phyloP scores from a whole-genome alignment of 1,139 yeast genomes.

The Debaryomyces sp. region DNA sequence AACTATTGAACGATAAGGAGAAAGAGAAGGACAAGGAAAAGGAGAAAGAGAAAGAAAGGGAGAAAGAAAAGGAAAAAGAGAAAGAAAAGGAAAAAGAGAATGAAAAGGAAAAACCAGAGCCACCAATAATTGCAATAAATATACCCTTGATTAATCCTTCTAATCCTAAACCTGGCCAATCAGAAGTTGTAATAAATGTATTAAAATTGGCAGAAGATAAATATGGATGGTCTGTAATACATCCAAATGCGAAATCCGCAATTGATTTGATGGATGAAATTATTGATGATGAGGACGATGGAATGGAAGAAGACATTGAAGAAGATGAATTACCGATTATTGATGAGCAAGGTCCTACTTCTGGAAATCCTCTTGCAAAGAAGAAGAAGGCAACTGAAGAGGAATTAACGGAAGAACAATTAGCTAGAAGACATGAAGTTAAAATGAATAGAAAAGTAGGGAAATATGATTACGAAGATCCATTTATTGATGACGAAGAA shows the following conservation, averaged over 20 bases:
- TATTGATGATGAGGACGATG: slow-evolving; percentile 63
- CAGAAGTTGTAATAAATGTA: slow-evolving; percentile 79
- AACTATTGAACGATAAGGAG: slow-evolving; percentile 9
- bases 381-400: slow-evolving; percentile 41
- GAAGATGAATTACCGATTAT: slow-evolving; percentile 36
- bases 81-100: slow-evolving; percentile 26
- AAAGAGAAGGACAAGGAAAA: slow-evolving; percentile 16
- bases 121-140: slow-evolving; percentile 60
- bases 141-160: slow-evolving; percentile 56
- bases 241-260: slow-evolving; percentile 66
- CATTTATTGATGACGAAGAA: slow-evolving; percentile 95
- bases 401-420: slow-evolving; percentile 50
- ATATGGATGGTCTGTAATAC: slow-evolving; percentile 77
- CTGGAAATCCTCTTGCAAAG: slow-evolving; percentile 27
- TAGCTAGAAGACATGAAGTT: slow-evolving; percentile 44
- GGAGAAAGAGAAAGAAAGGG: slow-evolving; percentile 17
- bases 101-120: slow-evolving; percentile 30
- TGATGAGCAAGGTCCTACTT: slow-evolving; percentile 27
- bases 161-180: slow-evolving; percentile 61
- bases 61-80: slow-evolving; percentile 27
- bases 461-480: slow-evolving; percentile 90
- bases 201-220: slow-evolving; percentile 80
- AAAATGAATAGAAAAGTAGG: slow-evolving; percentile 73
- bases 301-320: slow-evolving; percentile 59
- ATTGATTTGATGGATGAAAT: slow-evolving; percentile 64